Conservation (phyloP, 1,284 basidiomycete species). For the Melampsora americana region DNA sequence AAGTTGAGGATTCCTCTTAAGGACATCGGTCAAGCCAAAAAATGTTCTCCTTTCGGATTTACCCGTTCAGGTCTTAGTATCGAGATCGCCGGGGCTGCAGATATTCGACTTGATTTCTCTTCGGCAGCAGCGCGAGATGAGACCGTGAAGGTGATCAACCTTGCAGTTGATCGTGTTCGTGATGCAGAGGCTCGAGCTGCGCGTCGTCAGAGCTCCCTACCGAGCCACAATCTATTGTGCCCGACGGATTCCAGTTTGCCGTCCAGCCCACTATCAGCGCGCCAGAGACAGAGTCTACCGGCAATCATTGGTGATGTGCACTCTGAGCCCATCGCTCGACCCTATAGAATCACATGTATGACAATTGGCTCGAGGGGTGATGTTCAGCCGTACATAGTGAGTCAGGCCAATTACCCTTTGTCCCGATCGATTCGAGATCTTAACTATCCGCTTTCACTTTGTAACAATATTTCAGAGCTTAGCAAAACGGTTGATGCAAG, state of each 20-base stretch:
- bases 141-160: conserved; percentile 14
- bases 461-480: conserved; percentile 55
- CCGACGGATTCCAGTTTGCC: conserved; percentile 4
- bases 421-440: neutral
- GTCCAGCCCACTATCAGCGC: neutral
- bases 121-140: conserved; percentile 47
- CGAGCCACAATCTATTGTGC: conserved; percentile 16
- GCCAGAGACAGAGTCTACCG: neutral
- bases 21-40: conserved; percentile 48
- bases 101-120: conserved; percentile 49
- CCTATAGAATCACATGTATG: conserved; percentile 71
- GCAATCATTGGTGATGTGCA: conserved; percentile 7
- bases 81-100: conserved; percentile 49
- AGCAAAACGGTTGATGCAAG: conserved; percentile 82
- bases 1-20: conserved; percentile 50
- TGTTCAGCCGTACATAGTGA: conserved; percentile 62
- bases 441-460: neutral
- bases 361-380: conserved; percentile 93
- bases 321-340: conserved; percentile 5
- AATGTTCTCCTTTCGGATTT: conserved; percentile 48
- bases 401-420: conserved; percentile 8
- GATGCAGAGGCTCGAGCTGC: conserved; percentile 17
- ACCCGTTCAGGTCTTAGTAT: conserved; percentile 49
- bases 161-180: conserved; percentile 7
- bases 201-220: conserved; percentile 5